phyloP scores from a whole-genome alignment of 495 filamentous ascomycete genomes.

The Penicillium robsamsonii region DNA sequence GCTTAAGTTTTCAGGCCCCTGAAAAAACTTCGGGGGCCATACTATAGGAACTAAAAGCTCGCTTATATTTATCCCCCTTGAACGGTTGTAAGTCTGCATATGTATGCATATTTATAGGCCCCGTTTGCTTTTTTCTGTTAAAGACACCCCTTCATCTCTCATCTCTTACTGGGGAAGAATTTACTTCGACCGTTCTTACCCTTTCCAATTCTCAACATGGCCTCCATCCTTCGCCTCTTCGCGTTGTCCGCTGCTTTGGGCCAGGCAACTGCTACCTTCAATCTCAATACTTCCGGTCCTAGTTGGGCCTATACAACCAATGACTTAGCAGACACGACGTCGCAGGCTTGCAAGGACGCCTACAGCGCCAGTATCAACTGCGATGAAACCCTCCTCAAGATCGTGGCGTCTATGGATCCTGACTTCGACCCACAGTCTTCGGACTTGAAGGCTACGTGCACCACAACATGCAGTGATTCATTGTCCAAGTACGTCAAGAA shows the following conservation, averaged over 20 bases:
- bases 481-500: slow-evolving; percentile 29
- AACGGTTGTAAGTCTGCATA: too few species aligned
- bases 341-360: slow-evolving; percentile 31
- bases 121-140: neutral
- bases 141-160: slow-evolving; percentile 7
- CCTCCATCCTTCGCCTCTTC: slow-evolving; percentile 16
- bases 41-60: too few species aligned
- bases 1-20: too few species aligned
- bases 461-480: slow-evolving; percentile 28
- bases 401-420: slow-evolving; percentile 28
- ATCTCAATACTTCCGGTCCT: slow-evolving; percentile 22
- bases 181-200: slow-evolving; percentile 2
- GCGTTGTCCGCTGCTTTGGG: slow-evolving; percentile 18
- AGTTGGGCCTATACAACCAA: slow-evolving; percentile 32
- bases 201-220: slow-evolving; percentile 11
- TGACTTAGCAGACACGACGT: slow-evolving; percentile 28
- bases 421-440: slow-evolving; percentile 21
- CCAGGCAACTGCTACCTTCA: slow-evolving; percentile 25
- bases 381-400: slow-evolving; percentile 25
- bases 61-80: too few species aligned
- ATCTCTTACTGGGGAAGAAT: neutral
- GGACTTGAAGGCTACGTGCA: slow-evolving; percentile 28
- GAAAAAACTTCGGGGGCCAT: too few species aligned
- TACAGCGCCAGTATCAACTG: slow-evolving; percentile 33
- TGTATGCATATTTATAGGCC: too few species aligned